A percentile compares a stretch with the other conserved stretches of the same genome.
Evolutionary conservation across 2,329 filamentous ascomycete species (phyloP).

Genomic region (Apiospora arundinis): DNA sequence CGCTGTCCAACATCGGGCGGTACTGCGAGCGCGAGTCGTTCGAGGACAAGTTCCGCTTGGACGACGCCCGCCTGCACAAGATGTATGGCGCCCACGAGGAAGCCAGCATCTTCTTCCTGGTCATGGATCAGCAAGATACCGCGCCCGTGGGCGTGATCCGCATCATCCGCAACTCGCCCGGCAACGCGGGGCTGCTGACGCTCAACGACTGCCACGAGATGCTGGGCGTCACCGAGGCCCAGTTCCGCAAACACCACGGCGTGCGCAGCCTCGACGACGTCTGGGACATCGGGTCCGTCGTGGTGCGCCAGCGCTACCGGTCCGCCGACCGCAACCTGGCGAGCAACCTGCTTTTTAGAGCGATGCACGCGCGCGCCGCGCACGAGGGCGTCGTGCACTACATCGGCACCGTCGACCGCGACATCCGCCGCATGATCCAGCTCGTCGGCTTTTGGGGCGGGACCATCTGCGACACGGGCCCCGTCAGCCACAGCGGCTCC

Average conservation of each 20-base stretch:
- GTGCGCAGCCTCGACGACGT: conserved; percentile 18
- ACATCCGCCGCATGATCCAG: conserved; percentile 23
- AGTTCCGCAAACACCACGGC: conserved; percentile 23
- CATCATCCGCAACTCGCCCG: conserved; percentile 20
- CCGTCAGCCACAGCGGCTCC: conserved; percentile 26
- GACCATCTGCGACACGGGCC: conserved; percentile 20
- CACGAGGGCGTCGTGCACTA: conserved; percentile 26
- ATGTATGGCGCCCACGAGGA: conserved; percentile 25
- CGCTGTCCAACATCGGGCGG: conserved; percentile 25
- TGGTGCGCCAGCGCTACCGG: conserved; percentile 22
- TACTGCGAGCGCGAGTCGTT: conserved; percentile 27
- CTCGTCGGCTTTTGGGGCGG: conserved; percentile 25
- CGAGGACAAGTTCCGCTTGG: conserved; percentile 25
- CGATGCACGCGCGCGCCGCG: conserved; percentile 22
- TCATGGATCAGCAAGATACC: conserved; percentile 20
- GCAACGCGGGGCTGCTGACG: conserved; percentile 23
- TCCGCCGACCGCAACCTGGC: conserved; percentile 23
- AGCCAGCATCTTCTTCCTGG: conserved; percentile 27
- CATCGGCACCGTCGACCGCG: conserved; percentile 25
- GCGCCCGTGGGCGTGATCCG: conserved; percentile 25
- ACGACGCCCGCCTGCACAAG: conserved; percentile 24
- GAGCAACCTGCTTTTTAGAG: conserved; percentile 25
- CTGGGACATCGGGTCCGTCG: conserved; percentile 26
- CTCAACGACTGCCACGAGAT: conserved; percentile 23
- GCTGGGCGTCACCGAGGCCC: neutral